These are phyloP conservation scores for Puccinia triticina DNA, from an alignment of 1,284 basidiomycete species.

Conservation along the genomic window DNA sequence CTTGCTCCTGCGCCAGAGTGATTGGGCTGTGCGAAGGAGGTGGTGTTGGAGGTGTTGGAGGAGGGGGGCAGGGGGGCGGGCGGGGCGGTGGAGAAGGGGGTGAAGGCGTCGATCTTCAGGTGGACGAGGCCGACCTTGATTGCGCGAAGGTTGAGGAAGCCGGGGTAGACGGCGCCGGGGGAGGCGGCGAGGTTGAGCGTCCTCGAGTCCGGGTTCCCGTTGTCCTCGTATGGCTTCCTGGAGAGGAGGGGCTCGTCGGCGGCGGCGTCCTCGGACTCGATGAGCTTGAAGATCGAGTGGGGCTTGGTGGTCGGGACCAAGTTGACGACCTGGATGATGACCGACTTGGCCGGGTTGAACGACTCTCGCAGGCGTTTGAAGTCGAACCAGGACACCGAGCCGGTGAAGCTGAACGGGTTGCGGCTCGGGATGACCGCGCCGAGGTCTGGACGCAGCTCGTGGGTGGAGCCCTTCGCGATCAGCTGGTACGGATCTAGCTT, in stretches of 20 bases:
- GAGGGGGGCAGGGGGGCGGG: not conserved
- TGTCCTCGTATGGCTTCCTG: not conserved
- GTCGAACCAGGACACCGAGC: slow-evolving; percentile 35
- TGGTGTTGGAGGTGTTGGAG: too few species aligned
- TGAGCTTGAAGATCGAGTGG: slow-evolving; percentile 15
- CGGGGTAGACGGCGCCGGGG: not conserved
- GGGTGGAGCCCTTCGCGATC: slow-evolving; percentile 38
- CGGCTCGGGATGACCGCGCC: slow-evolving; percentile 43
- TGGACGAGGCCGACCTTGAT: slow-evolving; percentile 78
- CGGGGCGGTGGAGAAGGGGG: not conserved
- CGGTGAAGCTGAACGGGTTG: slow-evolving; percentile 49
- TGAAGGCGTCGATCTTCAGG: slow-evolving; percentile 66
- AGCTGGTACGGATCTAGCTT: slow-evolving; percentile 36
- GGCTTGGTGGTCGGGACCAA: not conserved
- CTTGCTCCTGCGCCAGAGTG: too few species aligned
- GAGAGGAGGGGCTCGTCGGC: not conserved
- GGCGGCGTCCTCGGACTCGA: not conserved
- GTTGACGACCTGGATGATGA: slow-evolving; percentile 33
- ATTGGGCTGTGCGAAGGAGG: not conserved
- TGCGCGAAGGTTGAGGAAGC: slow-evolving; percentile 23
- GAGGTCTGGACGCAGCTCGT: slow-evolving; percentile 36
- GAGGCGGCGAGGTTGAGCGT: not conserved
- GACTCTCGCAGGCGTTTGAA: slow-evolving; percentile 15
- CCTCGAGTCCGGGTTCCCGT: not conserved
- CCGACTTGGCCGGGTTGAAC: slow-evolving; percentile 3